Percentiles rank a stretch among this genome's conserved stretches.
Evolutionary conservation across 306 rosid genomes (phyloP).

Genomic region (Cicer chorassanicum): DNA sequence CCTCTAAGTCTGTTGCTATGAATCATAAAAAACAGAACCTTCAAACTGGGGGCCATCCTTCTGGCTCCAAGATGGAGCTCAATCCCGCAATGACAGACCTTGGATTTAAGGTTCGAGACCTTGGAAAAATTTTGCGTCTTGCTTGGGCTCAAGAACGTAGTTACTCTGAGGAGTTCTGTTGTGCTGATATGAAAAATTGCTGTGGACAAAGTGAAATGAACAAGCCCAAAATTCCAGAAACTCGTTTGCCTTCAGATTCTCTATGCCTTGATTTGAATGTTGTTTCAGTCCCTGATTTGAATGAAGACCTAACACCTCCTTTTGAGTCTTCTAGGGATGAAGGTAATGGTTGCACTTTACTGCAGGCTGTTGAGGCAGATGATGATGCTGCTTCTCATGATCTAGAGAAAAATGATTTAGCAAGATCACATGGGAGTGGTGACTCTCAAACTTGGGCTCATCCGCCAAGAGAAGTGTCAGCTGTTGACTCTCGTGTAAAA

Average conservation of each 20-base stretch:
- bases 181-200: slow-evolving; percentile 67
- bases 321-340: slow-evolving; percentile 90
- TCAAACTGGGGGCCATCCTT: slow-evolving; percentile 48
- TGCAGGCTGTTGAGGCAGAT: slow-evolving; percentile 78
- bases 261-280: slow-evolving; percentile 88
- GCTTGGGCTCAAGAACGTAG: slow-evolving; percentile 84
- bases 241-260: slow-evolving; percentile 60
- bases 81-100: slow-evolving; percentile 54
- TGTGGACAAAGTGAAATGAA: slow-evolving; percentile 58
- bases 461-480: slow-evolving; percentile 71
- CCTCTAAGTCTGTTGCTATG: slow-evolving; percentile 45
- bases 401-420: slow-evolving; percentile 64
- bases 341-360: slow-evolving; percentile 81
- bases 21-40: slow-evolving; percentile 54
- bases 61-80: slow-evolving; percentile 56
- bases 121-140: slow-evolving; percentile 71
- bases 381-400: slow-evolving; percentile 86
- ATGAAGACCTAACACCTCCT: slow-evolving; percentile 90
- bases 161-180: slow-evolving; percentile 66
- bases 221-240: slow-evolving; percentile 65
- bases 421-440: slow-evolving; percentile 89
- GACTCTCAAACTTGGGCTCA: slow-evolving; percentile 86
- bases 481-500: slow-evolving; percentile 74
- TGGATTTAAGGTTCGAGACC: slow-evolving; percentile 91
- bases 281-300: slow-evolving; percentile 87